Evolutionary conservation across 495 filamentous ascomycete genomes (phyloP), one percentile per base, ranked within the genome.

Genomic region (Alectoria sarmentosa): DNA sequence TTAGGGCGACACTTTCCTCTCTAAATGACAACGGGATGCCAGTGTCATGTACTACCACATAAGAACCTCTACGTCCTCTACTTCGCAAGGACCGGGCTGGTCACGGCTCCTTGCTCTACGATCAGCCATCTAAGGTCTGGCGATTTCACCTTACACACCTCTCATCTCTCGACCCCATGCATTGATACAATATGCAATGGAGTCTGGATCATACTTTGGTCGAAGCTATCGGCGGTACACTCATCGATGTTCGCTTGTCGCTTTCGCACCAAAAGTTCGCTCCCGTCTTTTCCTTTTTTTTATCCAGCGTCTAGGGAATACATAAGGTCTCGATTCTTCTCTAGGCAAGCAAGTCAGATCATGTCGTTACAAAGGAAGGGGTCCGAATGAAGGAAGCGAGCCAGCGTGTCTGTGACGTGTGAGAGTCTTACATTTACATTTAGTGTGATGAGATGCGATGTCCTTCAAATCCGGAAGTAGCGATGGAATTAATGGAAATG

Each of bases 101-200:
- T 37, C 28, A 64, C 62, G 62, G 39, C 52, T 64, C 52, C 39
- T 64, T 58, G 36, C 30, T 30, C 28, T 46, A 34, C 30, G 62
- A 57, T 64, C 62, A 48, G 62, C 62, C 62, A 58, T 56, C 38
- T 64, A 64, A 64, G 62, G 62, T 64, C 62, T 64, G 62, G 58
- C 62, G 38, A 54, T 30, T 63, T 34, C 17, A 63, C 34, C 26
- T 19, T 52, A 56, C 32, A 36, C 23, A 63, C 37, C 38, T 58
- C 39, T 23, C 61, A 41, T 58, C 48, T 38, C 42, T 58, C 26
- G 5, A 55, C 6, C 30, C 30, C 30, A 34, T 46, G 44, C 36
- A 48, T 48, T 7, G 26, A 64, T 32, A 41, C 62, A 26, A 38
- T 39, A n/a, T 55, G 52, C 52, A 55, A 19, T n/a, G 30, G 30